Conservation (phyloP, 2,329 filamentous ascomycete species). For the Alternaria sp. region DNA sequence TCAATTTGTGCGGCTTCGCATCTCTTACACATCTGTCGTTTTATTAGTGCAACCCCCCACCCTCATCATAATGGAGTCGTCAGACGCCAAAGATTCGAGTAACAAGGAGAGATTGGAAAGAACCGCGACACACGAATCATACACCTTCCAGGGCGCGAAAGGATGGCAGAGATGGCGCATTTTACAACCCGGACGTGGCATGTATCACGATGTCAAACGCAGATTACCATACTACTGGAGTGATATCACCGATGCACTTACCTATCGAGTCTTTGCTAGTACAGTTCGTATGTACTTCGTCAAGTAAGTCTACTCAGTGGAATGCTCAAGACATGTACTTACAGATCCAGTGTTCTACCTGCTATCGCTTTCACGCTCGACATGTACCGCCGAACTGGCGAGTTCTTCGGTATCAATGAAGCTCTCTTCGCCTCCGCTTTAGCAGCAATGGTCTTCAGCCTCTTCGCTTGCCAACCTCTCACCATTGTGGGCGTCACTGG, state of each 20-base stretch:
- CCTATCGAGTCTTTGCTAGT: conserved; percentile 63
- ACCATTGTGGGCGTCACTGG: conserved; percentile 67
- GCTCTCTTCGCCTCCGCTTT: conserved; percentile 63
- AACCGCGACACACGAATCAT: conserved; percentile 35
- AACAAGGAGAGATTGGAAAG: conserved; percentile 16
- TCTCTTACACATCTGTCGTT: background rate
- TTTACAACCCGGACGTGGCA: conserved; percentile 59
- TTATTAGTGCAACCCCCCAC: background rate
- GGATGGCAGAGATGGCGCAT: conserved; percentile 55
- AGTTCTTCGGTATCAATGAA: conserved; percentile 66
- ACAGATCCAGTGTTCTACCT: conserved; percentile 57
- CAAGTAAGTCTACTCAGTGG: conserved; percentile 48
- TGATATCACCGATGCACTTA: conserved; percentile 64
- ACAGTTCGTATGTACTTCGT: conserved; percentile 68
- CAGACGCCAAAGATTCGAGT: background rate
- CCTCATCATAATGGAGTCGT: conserved; percentile 7
- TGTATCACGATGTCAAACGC: conserved; percentile 63
- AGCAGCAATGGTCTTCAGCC: conserved; percentile 64
- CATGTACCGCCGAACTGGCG: conserved; percentile 64
- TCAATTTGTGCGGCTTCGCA: background rate
- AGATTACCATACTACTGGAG: conserved; percentile 64
- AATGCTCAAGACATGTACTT: background rate
- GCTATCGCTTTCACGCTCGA: conserved; percentile 67
- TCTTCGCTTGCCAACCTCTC: conserved; percentile 61
- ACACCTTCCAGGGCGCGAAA: conserved; percentile 47